Evolutionary conservation across 305 asterid species (phyloP).

Genomic region (Stenogyne calaminthoides): DNA sequence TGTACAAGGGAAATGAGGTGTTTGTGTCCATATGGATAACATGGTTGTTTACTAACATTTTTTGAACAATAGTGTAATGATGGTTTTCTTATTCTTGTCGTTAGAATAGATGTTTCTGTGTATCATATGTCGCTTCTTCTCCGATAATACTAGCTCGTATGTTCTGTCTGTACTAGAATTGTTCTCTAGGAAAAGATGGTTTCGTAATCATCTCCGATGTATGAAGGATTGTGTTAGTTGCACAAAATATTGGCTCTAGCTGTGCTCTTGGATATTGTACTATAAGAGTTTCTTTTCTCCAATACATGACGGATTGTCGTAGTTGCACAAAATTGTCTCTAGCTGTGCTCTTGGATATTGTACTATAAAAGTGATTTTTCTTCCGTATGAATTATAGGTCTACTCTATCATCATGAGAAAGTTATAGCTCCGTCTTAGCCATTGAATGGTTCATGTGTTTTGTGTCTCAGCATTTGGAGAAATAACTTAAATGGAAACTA

Average conservation of each 20-base stretch:
- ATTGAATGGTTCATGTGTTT: not conserved
- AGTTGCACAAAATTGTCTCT: no score
- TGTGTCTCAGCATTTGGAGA: not conserved
- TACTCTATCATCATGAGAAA: not conserved
- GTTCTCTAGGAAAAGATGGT: not conserved
- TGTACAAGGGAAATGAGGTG: constrained; percentile 11
- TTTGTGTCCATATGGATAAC: constrained; percentile 10
- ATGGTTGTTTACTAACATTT: constrained; percentile 8
- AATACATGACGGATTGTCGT: no score
- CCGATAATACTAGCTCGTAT: not conserved
- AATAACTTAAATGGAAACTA: no score
- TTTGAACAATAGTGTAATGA: constrained; percentile 1
- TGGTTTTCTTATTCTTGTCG: not conserved
- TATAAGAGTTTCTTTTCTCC: not conserved
- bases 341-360: not conserved
- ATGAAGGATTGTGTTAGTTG: not conserved
- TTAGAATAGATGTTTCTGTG: not conserved
- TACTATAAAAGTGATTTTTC: not conserved
- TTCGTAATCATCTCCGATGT: not conserved
- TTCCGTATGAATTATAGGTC: not conserved
- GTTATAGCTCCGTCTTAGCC: not conserved
- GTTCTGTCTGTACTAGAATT: not conserved
- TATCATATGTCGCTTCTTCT: not conserved
- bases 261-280: not conserved
- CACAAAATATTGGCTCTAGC: not conserved